These are phyloP conservation scores for Saccharum officinarum DNA, from an alignment of 176 grass and related monocot species.

Conservation along the genomic window DNA sequence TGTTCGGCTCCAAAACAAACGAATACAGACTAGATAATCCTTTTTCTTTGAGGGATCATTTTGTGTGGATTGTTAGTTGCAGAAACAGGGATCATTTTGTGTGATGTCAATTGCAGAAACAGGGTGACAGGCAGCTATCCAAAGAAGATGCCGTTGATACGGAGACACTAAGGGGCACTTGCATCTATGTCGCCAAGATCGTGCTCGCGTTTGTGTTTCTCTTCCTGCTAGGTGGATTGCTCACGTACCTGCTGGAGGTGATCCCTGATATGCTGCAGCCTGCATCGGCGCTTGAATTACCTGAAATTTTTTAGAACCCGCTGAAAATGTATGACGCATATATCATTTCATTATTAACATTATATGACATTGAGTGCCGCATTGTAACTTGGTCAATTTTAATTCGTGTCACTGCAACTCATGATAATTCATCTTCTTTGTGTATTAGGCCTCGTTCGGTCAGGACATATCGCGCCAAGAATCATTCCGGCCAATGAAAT, in stretches of 20 bases:
- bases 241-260: conserved; percentile 69
- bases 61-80: conserved; percentile 3
- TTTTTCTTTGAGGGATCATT: too few relatives aligned
- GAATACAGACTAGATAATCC: too few relatives aligned
- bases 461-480: too few relatives aligned
- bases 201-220: conserved; percentile 69
- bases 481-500: too few relatives aligned
- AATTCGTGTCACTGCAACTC: neutral
- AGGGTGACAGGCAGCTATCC: conserved; percentile 7
- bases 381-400: neutral
- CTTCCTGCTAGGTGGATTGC: conserved; percentile 69
- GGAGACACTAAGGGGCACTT: neutral
- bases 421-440: neutral
- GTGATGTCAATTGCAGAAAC: conserved; percentile 37
- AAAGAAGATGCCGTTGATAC: conserved; percentile 13
- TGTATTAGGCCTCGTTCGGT: neutral
- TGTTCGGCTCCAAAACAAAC: too few relatives aligned
- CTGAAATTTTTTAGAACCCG: conserved; percentile 27
- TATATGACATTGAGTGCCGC: neutral
- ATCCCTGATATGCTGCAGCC: conserved; percentile 53
- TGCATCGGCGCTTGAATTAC: neutral
- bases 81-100: conserved; percentile 17
- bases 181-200: conserved; percentile 60
- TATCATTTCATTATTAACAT: neutral
- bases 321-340: neutral